A percentile compares a stretch with the other conserved stretches of the same genome.
These are phyloP conservation scores for Flagelloscypha sp. DNA, from an alignment of 768 basidiomycete species.

Conservation along the genomic window DNA sequence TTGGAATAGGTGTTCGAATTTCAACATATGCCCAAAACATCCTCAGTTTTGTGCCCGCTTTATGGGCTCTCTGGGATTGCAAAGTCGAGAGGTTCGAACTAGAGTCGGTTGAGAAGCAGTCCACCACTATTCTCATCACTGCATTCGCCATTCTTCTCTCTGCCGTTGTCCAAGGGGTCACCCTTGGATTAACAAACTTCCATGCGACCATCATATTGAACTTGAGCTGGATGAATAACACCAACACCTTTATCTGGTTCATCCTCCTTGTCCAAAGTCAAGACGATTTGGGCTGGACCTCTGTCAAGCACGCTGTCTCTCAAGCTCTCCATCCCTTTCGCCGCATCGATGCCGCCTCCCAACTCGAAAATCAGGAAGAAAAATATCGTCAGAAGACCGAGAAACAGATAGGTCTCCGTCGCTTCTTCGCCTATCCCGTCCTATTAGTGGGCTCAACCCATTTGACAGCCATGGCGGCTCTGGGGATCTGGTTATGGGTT, in stretches of 20 bases:
- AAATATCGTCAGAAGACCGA: no score
- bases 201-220: constrained; percentile 4
- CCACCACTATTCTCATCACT: constrained; percentile 1
- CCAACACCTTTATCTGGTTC: neutral
- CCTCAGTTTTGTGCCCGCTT: neutral
- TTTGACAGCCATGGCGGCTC: neutral
- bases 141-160: constrained; percentile 5
- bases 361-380: no score
- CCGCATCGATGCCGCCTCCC: no score
- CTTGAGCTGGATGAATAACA: constrained; percentile 5
- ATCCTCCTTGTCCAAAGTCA: neutral
- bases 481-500: neutral
- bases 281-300: neutral
- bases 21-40: constrained; percentile 4
- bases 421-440: no score
- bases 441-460: no score
- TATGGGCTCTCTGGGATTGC: neutral
- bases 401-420: no score
- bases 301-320: neutral
- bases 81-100: neutral
- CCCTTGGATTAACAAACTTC: neutral
- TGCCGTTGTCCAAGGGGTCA: constrained; percentile 1
- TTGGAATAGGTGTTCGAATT: constrained; percentile 5
- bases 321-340: neutral
- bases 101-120: neutral